Conservation (phyloP, 768 basidiomycete genomes). For the Termitomyces sp. region DNA sequence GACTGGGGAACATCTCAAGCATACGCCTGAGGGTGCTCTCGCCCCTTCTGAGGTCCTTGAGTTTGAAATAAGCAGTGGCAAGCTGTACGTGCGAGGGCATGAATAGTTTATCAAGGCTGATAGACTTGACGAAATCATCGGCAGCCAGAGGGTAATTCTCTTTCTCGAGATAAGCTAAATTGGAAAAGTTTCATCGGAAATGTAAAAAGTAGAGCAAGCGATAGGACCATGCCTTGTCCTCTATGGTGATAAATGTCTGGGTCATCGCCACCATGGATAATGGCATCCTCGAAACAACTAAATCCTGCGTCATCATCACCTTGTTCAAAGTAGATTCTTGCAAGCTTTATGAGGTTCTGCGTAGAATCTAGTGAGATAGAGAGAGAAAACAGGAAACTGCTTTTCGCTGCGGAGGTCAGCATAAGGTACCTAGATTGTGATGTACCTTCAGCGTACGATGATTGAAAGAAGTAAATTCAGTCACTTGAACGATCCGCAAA, state of each 20-base stretch:
- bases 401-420: slow-evolving; percentile 78
- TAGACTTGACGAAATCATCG: slow-evolving; percentile 86
- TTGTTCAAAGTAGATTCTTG: slow-evolving; percentile 95
- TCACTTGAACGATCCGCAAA: slow-evolving; percentile 93
- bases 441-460: background rate
- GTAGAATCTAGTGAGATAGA: slow-evolving; percentile 64
- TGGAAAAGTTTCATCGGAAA: background rate
- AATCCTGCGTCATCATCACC: slow-evolving; percentile 77
- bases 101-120: slow-evolving; percentile 78
- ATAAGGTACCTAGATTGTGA: slow-evolving; percentile 67
- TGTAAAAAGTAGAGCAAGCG: background rate
- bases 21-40: slow-evolving; percentile 90
- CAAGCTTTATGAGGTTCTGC: slow-evolving; percentile 93
- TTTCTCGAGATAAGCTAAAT: slow-evolving; percentile 86
- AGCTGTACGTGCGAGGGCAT: slow-evolving; percentile 97
- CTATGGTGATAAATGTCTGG: slow-evolving; percentile 98
- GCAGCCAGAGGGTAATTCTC: slow-evolving; percentile 72
- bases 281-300: slow-evolving; percentile 86
- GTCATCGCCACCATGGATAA: slow-evolving; percentile 73
- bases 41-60: slow-evolving; percentile 49
- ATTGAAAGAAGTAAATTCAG: slow-evolving; percentile 18
- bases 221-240: slow-evolving; percentile 67
- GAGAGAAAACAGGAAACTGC: slow-evolving; percentile 75
- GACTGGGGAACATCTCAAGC: slow-evolving; percentile 75
- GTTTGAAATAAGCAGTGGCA: slow-evolving; percentile 96